Evolutionary conservation across 2,329 filamentous ascomycete species (phyloP), one percentile per base, ranked within the genome.

Genomic region (Grosmannia serpens): DNA sequence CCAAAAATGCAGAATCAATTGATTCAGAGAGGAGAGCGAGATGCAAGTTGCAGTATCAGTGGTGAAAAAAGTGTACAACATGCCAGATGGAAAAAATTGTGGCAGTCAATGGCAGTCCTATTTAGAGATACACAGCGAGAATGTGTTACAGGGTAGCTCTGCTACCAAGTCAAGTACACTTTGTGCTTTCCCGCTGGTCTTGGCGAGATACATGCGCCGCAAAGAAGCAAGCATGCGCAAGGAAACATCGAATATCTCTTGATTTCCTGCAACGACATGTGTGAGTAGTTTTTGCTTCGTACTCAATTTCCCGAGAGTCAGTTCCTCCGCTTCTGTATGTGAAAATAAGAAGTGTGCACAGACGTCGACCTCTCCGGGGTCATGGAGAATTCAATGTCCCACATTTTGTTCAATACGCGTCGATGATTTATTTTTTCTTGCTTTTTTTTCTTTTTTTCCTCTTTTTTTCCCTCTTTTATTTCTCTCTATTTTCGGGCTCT

Each of bases 401-500:
- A 50, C 31, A 53, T 58, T 35, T 56, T 46, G 31, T 51, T 50
- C 47, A 29, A 50, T 29, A 27, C 47, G 26, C 47, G 47, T 50
- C 47, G 38, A 38, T 53, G 31, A 9, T 17, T 38, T 27, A 24
- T n/a, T 44, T 57, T 50, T 49, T 56, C 22, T 29, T 55, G 8
- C 53, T 57, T 53, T 46, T 31, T 53, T 53, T n/a, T 29, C 20
- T 35, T 9, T 53, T 20, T 22, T 22, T 35, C 29, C 26, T 55
- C 46, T 52, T 55, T 47, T 55, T 41, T 55, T 55, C 44, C 41
- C 24, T 41, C 47, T 54, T 54, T 44, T 50, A 33, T 54, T 55
- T 26, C 33, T 55, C 27, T 10, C 22, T 53, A 24, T 13, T 22
- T 35, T 53, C 26, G n/a, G n/a, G 47, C 26, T 50, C 24, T 49